Evolutionary conservation across 371 early-diverging fungal species (phyloP), one percentile per base, ranked within the genome.

Genomic region (Conidiobolus incongruus): DNA sequence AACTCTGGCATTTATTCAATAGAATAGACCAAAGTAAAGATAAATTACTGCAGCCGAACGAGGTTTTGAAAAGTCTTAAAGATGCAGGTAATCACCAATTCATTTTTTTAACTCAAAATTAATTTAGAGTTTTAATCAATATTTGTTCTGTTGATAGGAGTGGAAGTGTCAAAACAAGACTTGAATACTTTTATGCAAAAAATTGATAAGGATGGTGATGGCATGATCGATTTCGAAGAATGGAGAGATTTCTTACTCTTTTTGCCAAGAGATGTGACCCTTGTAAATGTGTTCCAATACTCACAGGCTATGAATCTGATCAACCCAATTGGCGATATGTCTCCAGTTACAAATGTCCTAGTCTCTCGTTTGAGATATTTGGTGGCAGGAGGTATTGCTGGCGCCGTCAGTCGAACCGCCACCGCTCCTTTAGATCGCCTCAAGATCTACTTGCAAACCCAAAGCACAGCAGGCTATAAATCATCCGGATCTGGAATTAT

Each of bases 381-480:
- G 16, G 38, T 70, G 5, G 76, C 78, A 0, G 82, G 82, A 33
- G 82, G 75, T 23, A 58, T 77, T 26, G 76, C 81, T 24, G 83
- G 83, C 23, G 77, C 77, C 11, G 70, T 81, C 6, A 72, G 73
- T 35, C 63, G 83, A 21, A 73, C 76, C 22, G 68, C 64, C 35
- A 82, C 83, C 0, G 81, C 81, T n/a, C 83, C 81, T 1, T 58
- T 82, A 40, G 81, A 81, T 60, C 68, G 78, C 15, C 60, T 76
- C 23, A 75, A 72, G 51, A 70, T 79, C n/a, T 71, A 71, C 50
- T 63, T 81, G 38, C 70, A 70, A 35, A 72, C 67, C 13, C 65
- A 64, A 36, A 65, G 63, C 2, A 37, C 57, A 2, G 42, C 51
- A 17, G 47, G 49, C 3, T 38, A 43, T n/a, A n/a, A n/a, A 6